Evolutionary conservation across 768 basidiomycete genomes (phyloP).

Genomic region (Hortiboletus campestris): DNA sequence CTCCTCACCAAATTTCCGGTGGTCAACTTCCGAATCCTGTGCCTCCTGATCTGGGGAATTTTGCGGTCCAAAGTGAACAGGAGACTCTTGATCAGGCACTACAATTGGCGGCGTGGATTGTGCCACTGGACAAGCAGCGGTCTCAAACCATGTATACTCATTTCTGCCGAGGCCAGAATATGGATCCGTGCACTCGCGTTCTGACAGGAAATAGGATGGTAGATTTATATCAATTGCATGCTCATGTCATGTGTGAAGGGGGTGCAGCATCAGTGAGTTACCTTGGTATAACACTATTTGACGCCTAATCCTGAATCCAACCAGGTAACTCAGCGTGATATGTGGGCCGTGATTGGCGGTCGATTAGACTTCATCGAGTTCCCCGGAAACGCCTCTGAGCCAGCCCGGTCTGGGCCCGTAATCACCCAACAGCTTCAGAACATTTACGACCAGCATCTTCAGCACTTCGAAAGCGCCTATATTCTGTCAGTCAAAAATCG

Average conservation of each 20-base stretch:
- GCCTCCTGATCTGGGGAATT: slow-evolving; percentile 35
- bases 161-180: slow-evolving; percentile 43
- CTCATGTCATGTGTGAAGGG: slow-evolving; percentile 56
- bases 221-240: slow-evolving; percentile 61
- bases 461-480: slow-evolving; percentile 56
- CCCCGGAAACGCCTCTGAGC: slow-evolving; percentile 57
- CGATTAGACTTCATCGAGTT: slow-evolving; percentile 65
- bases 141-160: slow-evolving; percentile 54
- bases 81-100: slow-evolving; percentile 17
- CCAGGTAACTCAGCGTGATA: slow-evolving; percentile 55
- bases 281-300: not conserved
- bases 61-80: slow-evolving; percentile 21
- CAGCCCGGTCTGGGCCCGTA: slow-evolving; percentile 59
- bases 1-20: slow-evolving; percentile 36
- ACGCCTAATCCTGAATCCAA: slow-evolving; percentile 8
- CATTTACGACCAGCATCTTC: slow-evolving; percentile 59
- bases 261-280: slow-evolving; percentile 47
- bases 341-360: slow-evolving; percentile 71
- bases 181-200: slow-evolving; percentile 41
- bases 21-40: slow-evolving; percentile 32
- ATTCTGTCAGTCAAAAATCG: slow-evolving; percentile 37
- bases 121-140: slow-evolving; percentile 47
- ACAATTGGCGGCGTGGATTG: slow-evolving; percentile 10
- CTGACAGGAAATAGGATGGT: slow-evolving; percentile 53
- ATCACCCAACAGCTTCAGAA: slow-evolving; percentile 58